Conservation (phyloP, 805 yeast genomes). For the Ogataea trehalophila region DNA sequence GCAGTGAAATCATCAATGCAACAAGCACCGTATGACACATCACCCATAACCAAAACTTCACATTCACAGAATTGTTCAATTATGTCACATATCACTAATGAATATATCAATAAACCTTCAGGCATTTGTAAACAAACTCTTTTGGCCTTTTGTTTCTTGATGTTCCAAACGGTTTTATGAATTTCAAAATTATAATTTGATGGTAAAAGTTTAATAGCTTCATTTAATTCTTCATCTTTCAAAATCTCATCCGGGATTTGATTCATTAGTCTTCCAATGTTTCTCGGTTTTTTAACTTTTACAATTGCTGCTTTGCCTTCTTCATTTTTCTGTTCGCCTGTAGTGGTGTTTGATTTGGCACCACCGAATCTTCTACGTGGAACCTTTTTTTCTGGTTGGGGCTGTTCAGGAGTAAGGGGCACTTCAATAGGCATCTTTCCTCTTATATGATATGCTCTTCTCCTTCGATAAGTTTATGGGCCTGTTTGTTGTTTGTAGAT, state of each 20-base stretch:
- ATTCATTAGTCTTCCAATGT: conserved; percentile 61
- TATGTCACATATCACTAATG: conserved; percentile 86
- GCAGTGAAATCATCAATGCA: conserved; percentile 98
- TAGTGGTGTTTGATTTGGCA: conserved; percentile 8
- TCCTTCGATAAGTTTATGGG: neutral
- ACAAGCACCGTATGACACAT: conserved; percentile 97
- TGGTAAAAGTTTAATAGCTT: conserved; percentile 77
- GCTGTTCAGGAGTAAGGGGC: neutral
- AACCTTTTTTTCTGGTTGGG: conserved; percentile 1
- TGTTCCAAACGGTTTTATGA: conserved; percentile 94
- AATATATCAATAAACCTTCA: conserved; percentile 86
- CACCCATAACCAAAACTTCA: conserved; percentile 95
- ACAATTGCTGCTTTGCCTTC: conserved; percentile 12
- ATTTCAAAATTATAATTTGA: conserved; percentile 92
- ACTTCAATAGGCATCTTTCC: conserved; percentile 1
- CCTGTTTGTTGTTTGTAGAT: neutral
- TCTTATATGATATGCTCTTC: neutral
- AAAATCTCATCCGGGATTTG: conserved; percentile 87
- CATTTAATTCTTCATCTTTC: conserved; percentile 74
- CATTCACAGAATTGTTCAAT: conserved; percentile 84
- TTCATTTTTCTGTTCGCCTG: conserved; percentile 1
- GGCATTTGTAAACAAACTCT: conserved; percentile 97
- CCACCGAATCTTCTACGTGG: conserved; percentile 28
- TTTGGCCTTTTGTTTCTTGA: conserved; percentile 65
- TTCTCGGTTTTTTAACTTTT: conserved; percentile 25